Evolutionary conservation across 129 eudicot species (phyloP).

Genomic region (Tanacetum coccineum): DNA sequence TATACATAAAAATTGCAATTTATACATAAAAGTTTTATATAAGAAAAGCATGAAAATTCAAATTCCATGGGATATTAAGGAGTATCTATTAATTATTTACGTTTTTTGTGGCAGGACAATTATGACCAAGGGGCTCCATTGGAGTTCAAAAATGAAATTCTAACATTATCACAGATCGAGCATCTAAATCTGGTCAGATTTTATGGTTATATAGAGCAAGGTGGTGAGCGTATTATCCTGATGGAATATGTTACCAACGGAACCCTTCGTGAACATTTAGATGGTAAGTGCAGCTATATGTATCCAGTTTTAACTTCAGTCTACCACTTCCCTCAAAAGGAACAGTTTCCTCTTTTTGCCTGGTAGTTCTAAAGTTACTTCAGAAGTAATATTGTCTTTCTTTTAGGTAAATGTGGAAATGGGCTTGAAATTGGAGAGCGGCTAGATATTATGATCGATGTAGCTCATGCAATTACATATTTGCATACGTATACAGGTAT

Average conservation of each 20-base stretch:
- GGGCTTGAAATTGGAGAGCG: conserved; percentile 74
- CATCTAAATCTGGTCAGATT: conserved; percentile 73
- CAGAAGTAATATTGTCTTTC: not conserved
- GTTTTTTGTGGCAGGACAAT: conserved; percentile 38
- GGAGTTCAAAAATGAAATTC: conserved; percentile 72
- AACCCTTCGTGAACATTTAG: conserved; percentile 80
- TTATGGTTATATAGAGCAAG: conserved; percentile 66
- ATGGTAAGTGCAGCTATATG: conserved; percentile 45
- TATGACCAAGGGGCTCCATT: conserved; percentile 37
- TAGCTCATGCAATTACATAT: conserved; percentile 84
- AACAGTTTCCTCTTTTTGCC: conserved; percentile 8
- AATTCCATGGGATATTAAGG: not conserved
- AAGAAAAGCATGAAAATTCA: not conserved
- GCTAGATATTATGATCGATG: conserved; percentile 72
- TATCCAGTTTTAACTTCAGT: not conserved
- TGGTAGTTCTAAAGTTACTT: not conserved
- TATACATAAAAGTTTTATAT: not conserved
- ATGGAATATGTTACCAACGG: conserved; percentile 74
- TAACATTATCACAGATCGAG: conserved; percentile 67
- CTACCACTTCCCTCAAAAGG: not conserved
- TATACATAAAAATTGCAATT: not conserved
- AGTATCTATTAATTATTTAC: conserved; percentile 16
- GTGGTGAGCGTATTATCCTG: conserved; percentile 55
- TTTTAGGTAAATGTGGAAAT: conserved; percentile 53
- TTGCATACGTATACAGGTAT: conserved; percentile 76